A percentile compares a stretch with the other conserved stretches of the same genome.
Conservation (phyloP, 2,329 filamentous ascomycete species). For the Fusarium abutilonis region DNA sequence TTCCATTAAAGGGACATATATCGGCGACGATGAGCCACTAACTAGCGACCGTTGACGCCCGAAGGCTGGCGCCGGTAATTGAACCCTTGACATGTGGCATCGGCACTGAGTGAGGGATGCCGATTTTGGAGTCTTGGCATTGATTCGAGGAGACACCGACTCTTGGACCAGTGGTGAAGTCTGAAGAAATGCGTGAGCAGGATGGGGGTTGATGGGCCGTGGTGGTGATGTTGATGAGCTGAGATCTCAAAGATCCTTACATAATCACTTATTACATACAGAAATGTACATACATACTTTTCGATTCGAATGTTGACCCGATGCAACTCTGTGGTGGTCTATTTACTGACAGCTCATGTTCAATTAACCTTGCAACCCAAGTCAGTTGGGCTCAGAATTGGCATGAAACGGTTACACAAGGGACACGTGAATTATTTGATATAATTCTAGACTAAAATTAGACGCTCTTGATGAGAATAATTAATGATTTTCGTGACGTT, state of each 20-base stretch:
- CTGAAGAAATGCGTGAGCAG: neutral
- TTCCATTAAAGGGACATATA: neutral
- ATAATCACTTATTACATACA: no score
- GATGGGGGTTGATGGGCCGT: neutral
- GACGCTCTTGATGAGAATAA: neutral
- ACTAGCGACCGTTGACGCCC: constrained; percentile 19
- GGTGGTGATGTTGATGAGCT: no score
- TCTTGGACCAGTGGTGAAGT: no score
- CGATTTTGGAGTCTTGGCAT: constrained; percentile 1
- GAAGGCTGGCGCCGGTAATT: constrained; percentile 14
- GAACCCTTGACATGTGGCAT: constrained; percentile 25
- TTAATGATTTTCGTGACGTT: constrained; percentile 9
- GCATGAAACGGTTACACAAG: constrained; percentile 23
- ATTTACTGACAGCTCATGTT: constrained; percentile 13
- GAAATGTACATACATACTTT: no score
- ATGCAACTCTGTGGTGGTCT: constrained; percentile 4
- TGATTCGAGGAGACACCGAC: no score
- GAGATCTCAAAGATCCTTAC: no score
- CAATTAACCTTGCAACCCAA: no score
- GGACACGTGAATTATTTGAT: constrained; percentile 8
- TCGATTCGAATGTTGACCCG: neutral
- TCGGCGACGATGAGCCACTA: constrained; percentile 13
- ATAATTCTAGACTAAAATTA: constrained; percentile 28
- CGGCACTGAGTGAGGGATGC: constrained; percentile 17
- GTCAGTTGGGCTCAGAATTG: neutral